These are phyloP conservation scores for Xylaria sp. DNA, from an alignment of 2,329 filamentous ascomycete species.

Conservation along the genomic window DNA sequence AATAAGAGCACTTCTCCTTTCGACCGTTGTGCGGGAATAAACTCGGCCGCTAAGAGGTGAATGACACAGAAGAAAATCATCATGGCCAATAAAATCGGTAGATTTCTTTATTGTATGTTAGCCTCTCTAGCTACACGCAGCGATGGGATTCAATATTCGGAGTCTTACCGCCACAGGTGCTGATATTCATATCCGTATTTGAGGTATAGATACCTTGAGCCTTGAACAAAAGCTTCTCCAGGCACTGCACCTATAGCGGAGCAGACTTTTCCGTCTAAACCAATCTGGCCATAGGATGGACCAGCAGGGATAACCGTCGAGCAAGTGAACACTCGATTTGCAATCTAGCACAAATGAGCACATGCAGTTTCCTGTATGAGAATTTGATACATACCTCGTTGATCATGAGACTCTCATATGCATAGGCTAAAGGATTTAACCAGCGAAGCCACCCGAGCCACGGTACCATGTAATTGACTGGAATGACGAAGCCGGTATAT, in stretches of 20 bases:
- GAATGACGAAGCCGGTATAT: conserved; percentile 71
- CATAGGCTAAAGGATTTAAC: conserved; percentile 76
- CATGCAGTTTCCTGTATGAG: background rate
- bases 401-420: conserved; percentile 78
- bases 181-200: conserved; percentile 59
- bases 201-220: conserved; percentile 65
- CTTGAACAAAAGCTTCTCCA: conserved; percentile 57
- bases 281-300: conserved; percentile 45
- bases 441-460: conserved; percentile 86
- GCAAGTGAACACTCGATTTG: conserved; percentile 62
- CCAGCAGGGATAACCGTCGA: conserved; percentile 49
- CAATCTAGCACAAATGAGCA: conserved; percentile 52
- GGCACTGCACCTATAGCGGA: conserved; percentile 59
- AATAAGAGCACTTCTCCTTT: too few species aligned
- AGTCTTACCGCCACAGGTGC: background rate
- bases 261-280: conserved; percentile 55
- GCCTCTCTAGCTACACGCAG: too few species aligned
- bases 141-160: too few species aligned
- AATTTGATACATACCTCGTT: conserved; percentile 62
- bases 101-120: too few species aligned
- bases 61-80: too few species aligned
- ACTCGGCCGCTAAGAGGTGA: too few species aligned
- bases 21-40: too few species aligned
- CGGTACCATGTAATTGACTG: conserved; percentile 68
- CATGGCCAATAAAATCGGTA: too few species aligned